phyloP scores from a whole-genome alignment of 495 filamentous ascomycete genomes.

The Penicillium herquei region DNA sequence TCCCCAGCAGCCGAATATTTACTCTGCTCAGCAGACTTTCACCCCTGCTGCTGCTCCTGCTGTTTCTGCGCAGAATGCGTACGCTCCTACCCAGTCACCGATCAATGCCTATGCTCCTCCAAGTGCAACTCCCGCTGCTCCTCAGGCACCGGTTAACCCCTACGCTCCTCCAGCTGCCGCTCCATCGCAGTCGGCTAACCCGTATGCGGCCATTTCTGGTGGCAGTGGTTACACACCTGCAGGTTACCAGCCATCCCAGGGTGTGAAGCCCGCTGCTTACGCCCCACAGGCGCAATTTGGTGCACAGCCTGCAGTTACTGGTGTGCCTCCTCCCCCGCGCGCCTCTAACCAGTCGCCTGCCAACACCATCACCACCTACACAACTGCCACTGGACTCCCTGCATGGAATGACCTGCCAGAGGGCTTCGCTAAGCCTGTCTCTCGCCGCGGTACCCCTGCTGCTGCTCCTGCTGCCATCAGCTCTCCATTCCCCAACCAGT shows the following conservation, averaged over 20 bases:
- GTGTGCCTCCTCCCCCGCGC: slow-evolving; percentile 57
- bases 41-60: slow-evolving; percentile 29
- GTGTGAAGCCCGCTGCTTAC: slow-evolving; percentile 27
- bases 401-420: slow-evolving; percentile 97
- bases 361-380: slow-evolving; percentile 55
- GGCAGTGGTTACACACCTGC: slow-evolving; percentile 32
- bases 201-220: slow-evolving; percentile 57
- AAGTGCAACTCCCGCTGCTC: slow-evolving; percentile 10
- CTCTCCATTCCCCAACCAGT: slow-evolving; percentile 68
- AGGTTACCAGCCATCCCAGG: slow-evolving; percentile 52
- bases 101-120: slow-evolving; percentile 2
- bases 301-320: slow-evolving; percentile 35
- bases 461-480: slow-evolving; percentile 53
- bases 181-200: slow-evolving; percentile 48
- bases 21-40: slow-evolving; percentile 40
- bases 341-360: slow-evolving; percentile 59
- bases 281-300: slow-evolving; percentile 40
- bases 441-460: slow-evolving; percentile 70
- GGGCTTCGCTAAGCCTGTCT: slow-evolving; percentile 69
- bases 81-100: slow-evolving; percentile 22
- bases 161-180: slow-evolving; percentile 33
- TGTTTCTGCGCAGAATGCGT: slow-evolving; percentile 28
- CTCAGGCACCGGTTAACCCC: slow-evolving; percentile 22
- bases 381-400: slow-evolving; percentile 64
- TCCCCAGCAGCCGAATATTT: slow-evolving; percentile 37